Evolutionary conservation across 768 basidiomycete species (phyloP), one percentile per base, ranked within the genome.

Genomic region (Dendrothele bispora): DNA sequence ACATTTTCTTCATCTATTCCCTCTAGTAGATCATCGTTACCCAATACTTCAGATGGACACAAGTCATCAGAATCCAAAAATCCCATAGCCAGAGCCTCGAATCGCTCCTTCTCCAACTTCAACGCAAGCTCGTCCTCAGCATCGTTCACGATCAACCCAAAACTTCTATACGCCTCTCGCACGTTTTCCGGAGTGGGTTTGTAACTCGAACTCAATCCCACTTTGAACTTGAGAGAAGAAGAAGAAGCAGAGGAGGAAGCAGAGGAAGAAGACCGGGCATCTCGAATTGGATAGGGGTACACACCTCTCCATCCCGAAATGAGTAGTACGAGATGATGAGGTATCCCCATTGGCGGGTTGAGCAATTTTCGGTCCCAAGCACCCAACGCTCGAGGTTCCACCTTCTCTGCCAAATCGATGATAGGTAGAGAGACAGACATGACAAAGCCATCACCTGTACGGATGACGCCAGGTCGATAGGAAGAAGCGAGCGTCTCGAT

Each of bases 281-380:
- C 51, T 40, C 66, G 57, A 34, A 84, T 49, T 35, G 77, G 62
- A n/a, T n/a, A n/a, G 17, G 82, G 84, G 63, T 84, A 81, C 42
- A 71, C 56, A 2, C 75, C 73, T 20, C 67, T 64, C 47, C 79
- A 68, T 5, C 83, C 79, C 15, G 78, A 78, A 14, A 88, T 78
- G 22, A 88, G 72, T n/a, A 88, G 73, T 5, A 79, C 79, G 39
- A 89, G 69, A 64, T 86, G 71, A 18, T 79, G 78, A 11, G 75
- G 66, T 25, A 74, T 71, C n/a, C n/a, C n/a, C n/a, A n/a, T n/a
- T n/a, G n/a, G n/a, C n/a, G n/a, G n/a, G 4, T 79, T 70, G 18
- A 88, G 70, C 5, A 88, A 73, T 7, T 76, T 76, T 12, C 78
- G 71, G 56, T 89, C 87, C 87, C 87, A 89, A 20, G 86, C 85